These are phyloP conservation scores for Patellifolia procumbens DNA, from an alignment of 179 eudicot genomes.

Conservation along the genomic window DNA sequence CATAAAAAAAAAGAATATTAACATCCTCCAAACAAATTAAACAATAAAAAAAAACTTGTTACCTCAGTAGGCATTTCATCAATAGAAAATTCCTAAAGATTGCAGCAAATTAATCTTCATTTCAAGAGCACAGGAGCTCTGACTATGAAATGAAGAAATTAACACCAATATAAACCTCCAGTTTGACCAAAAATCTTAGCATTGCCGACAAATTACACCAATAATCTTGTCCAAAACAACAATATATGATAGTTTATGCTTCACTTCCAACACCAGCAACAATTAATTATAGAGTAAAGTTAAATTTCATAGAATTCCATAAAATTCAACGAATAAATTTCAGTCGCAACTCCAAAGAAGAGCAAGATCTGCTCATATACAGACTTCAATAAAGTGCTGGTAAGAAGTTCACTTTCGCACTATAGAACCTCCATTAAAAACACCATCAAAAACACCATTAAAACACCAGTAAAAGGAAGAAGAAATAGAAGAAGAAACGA, in stretches of 20 bases:
- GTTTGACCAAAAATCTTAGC: constrained; percentile 8
- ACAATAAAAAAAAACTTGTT: constrained; percentile 1
- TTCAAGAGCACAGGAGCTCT: constrained; percentile 12
- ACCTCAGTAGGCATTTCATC: constrained; percentile 29
- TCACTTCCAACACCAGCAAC: constrained; percentile 6
- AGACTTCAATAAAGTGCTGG: not conserved
- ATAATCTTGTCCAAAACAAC: not conserved
- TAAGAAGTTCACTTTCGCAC: not conserved
- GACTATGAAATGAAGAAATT: not conserved
- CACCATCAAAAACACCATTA: no score
- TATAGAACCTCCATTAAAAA: constrained; percentile 12
- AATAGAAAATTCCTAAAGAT: constrained; percentile 13
- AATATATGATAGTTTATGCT: not conserved
- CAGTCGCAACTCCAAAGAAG: not conserved
- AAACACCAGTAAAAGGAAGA: constrained; percentile 1
- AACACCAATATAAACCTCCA: not conserved
- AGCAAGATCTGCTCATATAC: constrained; percentile 31
- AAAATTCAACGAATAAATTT: not conserved
- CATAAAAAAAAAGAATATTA: not conserved
- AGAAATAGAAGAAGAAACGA: no score
- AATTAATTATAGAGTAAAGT: no score
- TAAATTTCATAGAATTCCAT: no score
- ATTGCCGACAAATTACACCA: constrained; percentile 28
- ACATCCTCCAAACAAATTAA: not conserved
- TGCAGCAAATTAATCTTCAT: not conserved